phyloP scores from a whole-genome alignment of 106 monocot species.

The Apostasia ramifera region DNA sequence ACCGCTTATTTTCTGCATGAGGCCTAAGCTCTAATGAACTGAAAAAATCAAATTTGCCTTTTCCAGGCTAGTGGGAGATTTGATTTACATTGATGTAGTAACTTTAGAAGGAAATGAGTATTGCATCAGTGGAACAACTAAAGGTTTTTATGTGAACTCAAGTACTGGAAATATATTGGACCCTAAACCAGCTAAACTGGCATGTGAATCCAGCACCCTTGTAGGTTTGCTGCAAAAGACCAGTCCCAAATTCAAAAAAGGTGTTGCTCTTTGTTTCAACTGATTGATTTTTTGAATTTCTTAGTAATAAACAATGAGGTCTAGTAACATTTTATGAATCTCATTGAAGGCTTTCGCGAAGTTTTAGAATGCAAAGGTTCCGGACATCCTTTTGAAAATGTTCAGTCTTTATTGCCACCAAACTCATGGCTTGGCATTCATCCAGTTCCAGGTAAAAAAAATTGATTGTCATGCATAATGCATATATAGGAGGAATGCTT shows the following conservation, averaged over 20 bases:
- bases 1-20: neutral
- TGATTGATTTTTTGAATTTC: neutral
- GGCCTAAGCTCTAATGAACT: no score
- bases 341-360: slow-evolving; percentile 82
- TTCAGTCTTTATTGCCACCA: slow-evolving; percentile 77
- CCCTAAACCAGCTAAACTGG: slow-evolving; percentile 57
- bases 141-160: slow-evolving; percentile 83
- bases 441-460: slow-evolving; percentile 71
- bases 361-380: slow-evolving; percentile 75
- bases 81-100: slow-evolving; percentile 86
- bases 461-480: neutral
- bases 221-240: slow-evolving; percentile 86
- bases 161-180: slow-evolving; percentile 59
- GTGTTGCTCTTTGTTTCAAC: slow-evolving; percentile 21
- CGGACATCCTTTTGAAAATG: slow-evolving; percentile 93
- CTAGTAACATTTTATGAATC: slow-evolving; percentile 10
- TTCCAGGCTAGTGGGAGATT: slow-evolving; percentile 75
- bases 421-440: slow-evolving; percentile 69
- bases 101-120: slow-evolving; percentile 83
- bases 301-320: neutral
- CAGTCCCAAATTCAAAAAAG: slow-evolving; percentile 94
- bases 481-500: neutral
- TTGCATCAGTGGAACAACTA: slow-evolving; percentile 92
- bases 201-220: slow-evolving; percentile 67
- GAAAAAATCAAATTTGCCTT: neutral